A percentile compares a stretch with the other conserved stretches of the same genome.
phyloP scores from a whole-genome alignment of 2,329 filamentous ascomycete genomes.

The Pseudogymnoascus sp. region DNA sequence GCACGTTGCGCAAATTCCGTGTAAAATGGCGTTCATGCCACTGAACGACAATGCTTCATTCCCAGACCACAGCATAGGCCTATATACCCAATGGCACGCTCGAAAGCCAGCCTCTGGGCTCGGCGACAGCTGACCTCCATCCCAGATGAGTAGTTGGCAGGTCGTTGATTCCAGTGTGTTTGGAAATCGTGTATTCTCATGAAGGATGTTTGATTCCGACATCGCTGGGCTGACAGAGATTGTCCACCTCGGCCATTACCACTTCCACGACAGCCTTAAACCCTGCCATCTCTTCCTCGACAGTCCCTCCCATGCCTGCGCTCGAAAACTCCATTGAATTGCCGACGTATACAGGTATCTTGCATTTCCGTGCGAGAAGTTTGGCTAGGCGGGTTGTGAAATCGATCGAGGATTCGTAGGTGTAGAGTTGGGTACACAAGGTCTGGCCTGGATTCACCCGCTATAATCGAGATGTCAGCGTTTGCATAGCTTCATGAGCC shows the following conservation, averaged over 20 bases:
- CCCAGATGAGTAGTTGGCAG: background rate
- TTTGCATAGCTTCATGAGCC: background rate
- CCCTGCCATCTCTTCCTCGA: constrained; percentile 92
- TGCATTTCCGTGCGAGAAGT: constrained; percentile 65
- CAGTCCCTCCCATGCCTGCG: constrained; percentile 67
- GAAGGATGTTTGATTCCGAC: background rate
- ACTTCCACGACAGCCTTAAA: constrained; percentile 68
- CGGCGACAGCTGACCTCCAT: background rate
- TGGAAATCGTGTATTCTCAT: background rate
- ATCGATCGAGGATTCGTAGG: constrained; percentile 68
- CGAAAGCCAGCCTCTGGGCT: background rate
- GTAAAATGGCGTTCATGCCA: background rate
- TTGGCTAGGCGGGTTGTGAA: constrained; percentile 81
- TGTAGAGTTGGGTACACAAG: constrained; percentile 72
- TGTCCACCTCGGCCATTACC: constrained; percentile 48
- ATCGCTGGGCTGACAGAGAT: background rate
- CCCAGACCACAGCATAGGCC: background rate
- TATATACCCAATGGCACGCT: background rate
- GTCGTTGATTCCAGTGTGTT: background rate
- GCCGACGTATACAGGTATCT: constrained; percentile 78
- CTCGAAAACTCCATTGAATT: constrained; percentile 75
- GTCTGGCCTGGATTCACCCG: constrained; percentile 46
- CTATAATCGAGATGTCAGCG: constrained; percentile 19
- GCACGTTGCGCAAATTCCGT: background rate
- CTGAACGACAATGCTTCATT: constrained; percentile 1